Percentiles rank a stretch among this genome's conserved stretches.
phyloP scores from a whole-genome alignment of 1,284 basidiomycete genomes.

The Ustilago sp. region DNA sequence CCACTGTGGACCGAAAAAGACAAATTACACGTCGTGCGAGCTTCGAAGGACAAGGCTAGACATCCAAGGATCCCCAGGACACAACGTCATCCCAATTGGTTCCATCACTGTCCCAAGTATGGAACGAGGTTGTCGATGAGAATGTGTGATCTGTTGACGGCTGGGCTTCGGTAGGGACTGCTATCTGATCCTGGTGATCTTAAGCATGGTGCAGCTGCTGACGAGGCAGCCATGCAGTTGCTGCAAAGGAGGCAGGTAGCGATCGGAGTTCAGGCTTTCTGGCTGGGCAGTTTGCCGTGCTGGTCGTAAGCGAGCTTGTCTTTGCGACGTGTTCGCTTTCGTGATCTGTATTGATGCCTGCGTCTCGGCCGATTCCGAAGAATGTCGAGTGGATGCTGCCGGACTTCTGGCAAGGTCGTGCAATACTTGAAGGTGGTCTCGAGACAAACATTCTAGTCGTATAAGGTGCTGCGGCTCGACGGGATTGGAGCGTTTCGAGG shows the following conservation, averaged over 20 bases:
- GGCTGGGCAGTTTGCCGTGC: not conserved
- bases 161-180: not conserved
- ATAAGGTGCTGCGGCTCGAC: not conserved
- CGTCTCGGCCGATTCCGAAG: not conserved
- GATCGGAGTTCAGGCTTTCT: not conserved
- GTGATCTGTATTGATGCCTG: not conserved
- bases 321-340: not conserved
- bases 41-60: not conserved
- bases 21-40: not conserved
- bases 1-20: no score
- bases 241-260: not conserved
- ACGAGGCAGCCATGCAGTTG: not conserved
- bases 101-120: not conserved
- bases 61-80: not conserved
- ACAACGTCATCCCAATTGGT: slow-evolving; percentile 6
- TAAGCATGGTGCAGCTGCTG: not conserved
- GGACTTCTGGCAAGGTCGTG: not conserved
- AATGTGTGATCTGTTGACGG: not conserved
- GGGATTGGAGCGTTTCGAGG: not conserved
- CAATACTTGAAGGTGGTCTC: not conserved
- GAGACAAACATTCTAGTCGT: not conserved
- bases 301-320: not conserved
- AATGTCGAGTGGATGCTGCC: not conserved
- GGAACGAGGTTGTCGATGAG: not conserved
- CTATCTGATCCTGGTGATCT: not conserved